phyloP scores from a whole-genome alignment of 805 yeast species.

The Candida ortonii region DNA sequence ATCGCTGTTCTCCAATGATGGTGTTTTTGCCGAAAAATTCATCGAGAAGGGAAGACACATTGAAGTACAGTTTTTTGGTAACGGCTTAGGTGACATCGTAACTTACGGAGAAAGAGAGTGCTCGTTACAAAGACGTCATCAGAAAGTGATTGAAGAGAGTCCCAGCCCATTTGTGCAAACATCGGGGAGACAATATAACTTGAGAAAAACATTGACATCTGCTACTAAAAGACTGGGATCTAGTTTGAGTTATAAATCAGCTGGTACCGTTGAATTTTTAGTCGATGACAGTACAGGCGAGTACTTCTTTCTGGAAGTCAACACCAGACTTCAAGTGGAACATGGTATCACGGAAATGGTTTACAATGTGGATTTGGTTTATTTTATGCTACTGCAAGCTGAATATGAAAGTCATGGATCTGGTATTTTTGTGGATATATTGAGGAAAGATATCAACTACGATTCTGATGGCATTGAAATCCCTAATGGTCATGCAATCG shows the following conservation, averaged over 20 bases:
- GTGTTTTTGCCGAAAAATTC: constrained; percentile 91
- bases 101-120: constrained; percentile 97
- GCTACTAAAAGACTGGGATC: constrained; percentile 84
- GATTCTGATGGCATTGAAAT: constrained; percentile 10
- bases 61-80: constrained; percentile 95
- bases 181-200: constrained; percentile 41
- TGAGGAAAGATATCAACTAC: constrained; percentile 6
- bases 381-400: constrained; percentile 93
- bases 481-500: constrained; percentile 87
- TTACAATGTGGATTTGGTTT: constrained; percentile 91
- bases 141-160: constrained; percentile 93
- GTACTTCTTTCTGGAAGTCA: constrained; percentile 92
- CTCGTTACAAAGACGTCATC: constrained; percentile 95
- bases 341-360: constrained; percentile 96
- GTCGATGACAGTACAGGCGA: constrained; percentile 83
- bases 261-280: constrained; percentile 96
- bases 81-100: constrained; percentile 86
- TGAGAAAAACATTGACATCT: constrained; percentile 59
- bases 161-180: constrained; percentile 94
- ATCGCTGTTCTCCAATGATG: constrained; percentile 90
- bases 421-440: constrained; percentile 41
- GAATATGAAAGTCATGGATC: constrained; percentile 85
- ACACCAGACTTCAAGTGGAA: constrained; percentile 95
- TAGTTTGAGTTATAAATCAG: constrained; percentile 85
- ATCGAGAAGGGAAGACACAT: constrained; percentile 95